Evolutionary conservation across 2,329 filamentous ascomycete species (phyloP).

Genomic region (Hymenoscyphus fraxineus): DNA sequence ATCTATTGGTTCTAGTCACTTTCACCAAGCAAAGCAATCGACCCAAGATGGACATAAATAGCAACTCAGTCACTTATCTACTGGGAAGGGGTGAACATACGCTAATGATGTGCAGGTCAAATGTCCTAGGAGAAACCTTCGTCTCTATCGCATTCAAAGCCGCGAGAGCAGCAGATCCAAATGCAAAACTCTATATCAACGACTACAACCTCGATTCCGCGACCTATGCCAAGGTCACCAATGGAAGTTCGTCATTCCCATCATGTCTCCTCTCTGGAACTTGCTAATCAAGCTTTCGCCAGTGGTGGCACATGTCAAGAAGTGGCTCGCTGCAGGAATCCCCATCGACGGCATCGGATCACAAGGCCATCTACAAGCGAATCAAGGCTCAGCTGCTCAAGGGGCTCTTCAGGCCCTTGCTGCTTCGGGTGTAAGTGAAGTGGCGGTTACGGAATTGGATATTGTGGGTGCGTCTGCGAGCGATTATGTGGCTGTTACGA

Average conservation of each 20-base stretch:
- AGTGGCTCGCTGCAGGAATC: conserved; percentile 58
- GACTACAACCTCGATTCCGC: conserved; percentile 59
- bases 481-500: conserved; percentile 30
- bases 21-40: too few relatives aligned
- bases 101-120: conserved; percentile 35
- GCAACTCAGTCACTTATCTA: too few relatives aligned
- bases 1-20: too few relatives aligned
- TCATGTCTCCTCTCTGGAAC: neutral
- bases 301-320: conserved; percentile 55
- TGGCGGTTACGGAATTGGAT: conserved; percentile 59
- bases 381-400: conserved; percentile 12
- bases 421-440: conserved; percentile 51
- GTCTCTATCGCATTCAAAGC: conserved; percentile 67
- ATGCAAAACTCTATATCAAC: conserved; percentile 71
- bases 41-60: too few relatives aligned
- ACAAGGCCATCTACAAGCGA: conserved; percentile 23
- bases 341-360: conserved; percentile 62
- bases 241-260: conserved; percentile 34
- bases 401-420: conserved; percentile 31
- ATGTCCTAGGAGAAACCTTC: conserved; percentile 66
- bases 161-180: conserved; percentile 62
- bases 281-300: neutral
- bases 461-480: conserved; percentile 38
- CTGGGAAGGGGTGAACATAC: too few relatives aligned
- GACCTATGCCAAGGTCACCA: conserved; percentile 56